phyloP scores from a whole-genome alignment of 2,329 filamentous ascomycete species.

The Tolypocladium guangdongense region DNA sequence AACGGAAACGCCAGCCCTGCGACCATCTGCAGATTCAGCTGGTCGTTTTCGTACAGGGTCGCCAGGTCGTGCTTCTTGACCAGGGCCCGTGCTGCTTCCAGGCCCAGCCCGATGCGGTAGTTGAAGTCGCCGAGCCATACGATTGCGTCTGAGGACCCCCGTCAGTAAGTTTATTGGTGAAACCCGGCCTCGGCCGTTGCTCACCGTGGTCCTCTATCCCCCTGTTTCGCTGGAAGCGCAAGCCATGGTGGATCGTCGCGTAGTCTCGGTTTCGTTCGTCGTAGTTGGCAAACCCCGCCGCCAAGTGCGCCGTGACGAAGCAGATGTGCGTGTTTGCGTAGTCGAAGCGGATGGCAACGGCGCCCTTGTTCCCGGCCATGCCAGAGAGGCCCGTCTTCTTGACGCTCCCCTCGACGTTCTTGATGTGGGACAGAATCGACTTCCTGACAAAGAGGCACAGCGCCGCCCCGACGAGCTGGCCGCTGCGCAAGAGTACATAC shows the following conservation, averaged over 20 bases:
- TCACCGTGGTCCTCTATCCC: slow-evolving; percentile 82
- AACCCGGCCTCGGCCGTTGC: background rate
- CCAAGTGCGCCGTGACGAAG: slow-evolving; percentile 92
- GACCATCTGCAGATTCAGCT: slow-evolving; percentile 95
- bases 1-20: slow-evolving; percentile 80
- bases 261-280: slow-evolving; percentile 94
- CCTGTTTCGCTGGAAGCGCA: slow-evolving; percentile 84
- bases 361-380: slow-evolving; percentile 96
- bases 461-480: slow-evolving; percentile 88
- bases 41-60: slow-evolving; percentile 81
- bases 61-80: slow-evolving; percentile 65
- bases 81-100: slow-evolving; percentile 66
- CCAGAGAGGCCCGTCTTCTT: slow-evolving; percentile 94
- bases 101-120: slow-evolving; percentile 79
- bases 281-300: slow-evolving; percentile 92
- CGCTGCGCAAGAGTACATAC: slow-evolving; percentile 83
- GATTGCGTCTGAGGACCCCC: slow-evolving; percentile 45
- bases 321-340: slow-evolving; percentile 88
- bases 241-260: slow-evolving; percentile 71
- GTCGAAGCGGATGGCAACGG: slow-evolving; percentile 90
- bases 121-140: slow-evolving; percentile 98
- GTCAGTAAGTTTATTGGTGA: background rate
- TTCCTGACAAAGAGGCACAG: slow-evolving; percentile 83
- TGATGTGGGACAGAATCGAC: slow-evolving; percentile 68
- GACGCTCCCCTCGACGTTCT: slow-evolving; percentile 90